Base-by-base conservation (phyloP, 2,329 filamentous ascomycete genomes). In the Alternaria sp. region DNA sequence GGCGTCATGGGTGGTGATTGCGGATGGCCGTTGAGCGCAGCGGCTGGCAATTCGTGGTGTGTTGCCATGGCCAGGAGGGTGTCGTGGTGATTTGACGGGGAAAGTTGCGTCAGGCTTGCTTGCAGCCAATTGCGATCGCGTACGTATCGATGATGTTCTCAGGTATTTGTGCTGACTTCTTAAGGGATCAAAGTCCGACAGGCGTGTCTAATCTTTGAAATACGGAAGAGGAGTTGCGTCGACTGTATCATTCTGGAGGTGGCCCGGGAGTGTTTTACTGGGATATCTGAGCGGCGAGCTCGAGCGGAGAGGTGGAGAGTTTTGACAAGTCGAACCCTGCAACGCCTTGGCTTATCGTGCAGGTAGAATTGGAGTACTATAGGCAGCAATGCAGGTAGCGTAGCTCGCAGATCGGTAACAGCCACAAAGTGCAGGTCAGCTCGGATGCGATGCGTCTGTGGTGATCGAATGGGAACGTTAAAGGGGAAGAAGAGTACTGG, bases 161-260 rank as follows among this genome's bases (percentile, higher is more conserved):
- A 62, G 54, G 32, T 59, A 60, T 30, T 61, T 50, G 52, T 69
- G 62, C 57, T 67, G 40, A 69, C 69, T 45, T 51, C 54, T 77
- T 69, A 80, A 65, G 77, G 77, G 71, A 74, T 74, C 66, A 75
- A 69, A 63, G 68, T 72, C 72, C 75, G 71, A 66, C 69, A 69
- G 67, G 69, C 66, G 69, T 71, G 72, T 70, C 70, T 73, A 65
- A 67, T 69, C 69, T 71, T 76, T 66, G 69, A 68, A 70, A 70
- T 75, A 61, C 70, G 73, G 69, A 74, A 74, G 59, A 74, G 74
- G 66, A 70, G 71, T 64, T 79, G 77, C 70, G 75, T 71, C 72
- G 76, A 77, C 74, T 79, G 70, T 80, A 77, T 78, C 79, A 81
- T 81, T 78, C 79, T 80, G 72, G 69, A 74, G 68, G 70, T 72